Evolutionary conservation across 108 stramenopile genomes (phyloP).

Genomic region (Discostella pseudostelligera): DNA sequence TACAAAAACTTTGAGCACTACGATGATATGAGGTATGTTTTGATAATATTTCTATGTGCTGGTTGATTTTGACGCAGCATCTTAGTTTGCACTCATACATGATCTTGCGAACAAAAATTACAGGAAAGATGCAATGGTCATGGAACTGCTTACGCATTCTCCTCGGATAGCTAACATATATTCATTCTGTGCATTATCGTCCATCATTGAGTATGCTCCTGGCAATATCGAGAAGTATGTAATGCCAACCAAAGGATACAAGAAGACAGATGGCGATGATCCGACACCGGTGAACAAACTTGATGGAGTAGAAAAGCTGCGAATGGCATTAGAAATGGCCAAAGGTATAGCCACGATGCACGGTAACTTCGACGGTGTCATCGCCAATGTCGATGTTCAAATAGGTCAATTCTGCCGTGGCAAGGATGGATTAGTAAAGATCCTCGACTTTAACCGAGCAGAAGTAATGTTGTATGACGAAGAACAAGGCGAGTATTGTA

Average conservation of each 20-base stretch:
- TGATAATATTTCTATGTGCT: neutral
- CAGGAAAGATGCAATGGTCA: conserved; percentile 19
- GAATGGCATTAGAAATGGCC: conserved; percentile 54
- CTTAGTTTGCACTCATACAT: neutral
- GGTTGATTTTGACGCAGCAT: neutral
- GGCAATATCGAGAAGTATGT: conserved; percentile 10
- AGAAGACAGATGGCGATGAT: neutral
- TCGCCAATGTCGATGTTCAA: conserved; percentile 23
- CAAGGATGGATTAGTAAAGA: conserved; percentile 48
- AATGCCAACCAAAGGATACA: conserved; percentile 11
- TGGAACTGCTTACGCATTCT: conserved; percentile 17
- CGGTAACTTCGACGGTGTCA: conserved; percentile 45
- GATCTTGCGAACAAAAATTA: no score
- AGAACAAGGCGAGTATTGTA: conserved; percentile 51
- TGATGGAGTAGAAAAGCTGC: conserved; percentile 36
- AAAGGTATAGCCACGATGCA: conserved; percentile 54
- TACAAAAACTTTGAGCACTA: conserved; percentile 10
- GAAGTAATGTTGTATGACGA: conserved; percentile 66
- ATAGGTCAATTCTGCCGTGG: conserved; percentile 24
- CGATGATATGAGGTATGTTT: conserved; percentile 14
- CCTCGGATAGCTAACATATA: conserved; percentile 21
- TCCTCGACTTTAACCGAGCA: conserved; percentile 82
- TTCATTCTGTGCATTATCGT: conserved; percentile 14
- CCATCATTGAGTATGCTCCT: conserved; percentile 18
- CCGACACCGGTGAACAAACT: neutral